A percentile compares a stretch with the other conserved stretches of the same genome.
Evolutionary conservation across 1,284 basidiomycete genomes (phyloP).

Genomic region (Acaromyces ingoldii): DNA sequence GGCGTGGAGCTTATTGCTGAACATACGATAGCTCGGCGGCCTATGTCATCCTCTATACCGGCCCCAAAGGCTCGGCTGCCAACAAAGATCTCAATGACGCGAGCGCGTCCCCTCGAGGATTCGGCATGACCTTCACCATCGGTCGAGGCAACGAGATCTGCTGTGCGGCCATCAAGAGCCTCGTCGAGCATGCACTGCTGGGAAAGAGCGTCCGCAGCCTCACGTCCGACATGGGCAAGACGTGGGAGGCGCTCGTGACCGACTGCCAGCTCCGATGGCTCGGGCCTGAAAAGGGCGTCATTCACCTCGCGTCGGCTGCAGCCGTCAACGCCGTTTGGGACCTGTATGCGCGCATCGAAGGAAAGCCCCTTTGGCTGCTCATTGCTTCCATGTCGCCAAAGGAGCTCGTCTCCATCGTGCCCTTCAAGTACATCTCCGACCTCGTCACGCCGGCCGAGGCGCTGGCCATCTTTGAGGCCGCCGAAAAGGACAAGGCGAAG

Average conservation of each 20-base stretch:
- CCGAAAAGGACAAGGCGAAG: slow-evolving; percentile 69
- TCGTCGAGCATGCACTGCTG: slow-evolving; percentile 65
- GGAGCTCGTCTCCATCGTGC: slow-evolving; percentile 74
- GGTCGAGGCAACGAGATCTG: slow-evolving; percentile 62
- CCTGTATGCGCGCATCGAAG: slow-evolving; percentile 69
- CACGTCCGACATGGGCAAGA: slow-evolving; percentile 69
- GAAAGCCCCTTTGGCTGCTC: slow-evolving; percentile 80
- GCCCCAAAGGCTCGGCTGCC: too few species aligned
- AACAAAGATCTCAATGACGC: too few species aligned
- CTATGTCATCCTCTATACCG: too few species aligned
- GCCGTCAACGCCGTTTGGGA: slow-evolving; percentile 65
- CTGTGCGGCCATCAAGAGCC: slow-evolving; percentile 47
- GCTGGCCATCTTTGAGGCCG: slow-evolving; percentile 70
- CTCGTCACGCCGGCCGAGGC: slow-evolving; percentile 87
- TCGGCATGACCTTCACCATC: slow-evolving; percentile 40
- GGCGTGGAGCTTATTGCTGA: too few species aligned
- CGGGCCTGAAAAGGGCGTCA: slow-evolving; percentile 80
- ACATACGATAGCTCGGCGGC: too few species aligned
- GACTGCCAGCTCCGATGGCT: slow-evolving; percentile 38
- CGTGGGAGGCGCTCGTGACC: slow-evolving; percentile 28
- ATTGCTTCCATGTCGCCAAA: slow-evolving; percentile 75
- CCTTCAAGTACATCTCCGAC: slow-evolving; percentile 84
- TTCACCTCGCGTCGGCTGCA: slow-evolving; percentile 73
- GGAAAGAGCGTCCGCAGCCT: slow-evolving; percentile 78
- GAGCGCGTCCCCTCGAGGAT: too few species aligned